Evolutionary conservation across 2,329 filamentous ascomycete genomes (phyloP).

Genomic region (Coccinonectria pachysandricola): DNA sequence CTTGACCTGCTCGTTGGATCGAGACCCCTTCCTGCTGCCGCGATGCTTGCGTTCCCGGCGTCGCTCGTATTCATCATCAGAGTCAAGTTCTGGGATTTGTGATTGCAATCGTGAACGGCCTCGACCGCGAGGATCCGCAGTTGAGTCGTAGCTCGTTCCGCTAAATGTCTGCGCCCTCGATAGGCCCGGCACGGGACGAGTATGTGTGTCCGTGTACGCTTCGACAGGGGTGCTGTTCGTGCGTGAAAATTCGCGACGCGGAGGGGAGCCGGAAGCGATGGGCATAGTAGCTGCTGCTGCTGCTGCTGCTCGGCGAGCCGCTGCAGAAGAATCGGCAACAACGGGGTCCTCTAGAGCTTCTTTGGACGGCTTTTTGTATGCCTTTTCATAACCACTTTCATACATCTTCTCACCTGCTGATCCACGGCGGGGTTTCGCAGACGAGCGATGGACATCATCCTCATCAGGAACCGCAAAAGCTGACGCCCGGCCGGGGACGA

Average conservation of each 20-base stretch:
- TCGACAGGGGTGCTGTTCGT: no score
- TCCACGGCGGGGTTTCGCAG: conserved; percentile 23
- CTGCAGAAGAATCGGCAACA: conserved; percentile 20
- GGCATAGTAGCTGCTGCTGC: conserved; percentile 16
- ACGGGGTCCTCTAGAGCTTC: conserved; percentile 24
- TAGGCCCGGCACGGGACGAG: conserved; percentile 19
- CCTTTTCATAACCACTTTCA: no score
- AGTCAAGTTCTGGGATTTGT: conserved; percentile 26
- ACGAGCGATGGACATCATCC: conserved; percentile 23
- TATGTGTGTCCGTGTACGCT: conserved; percentile 17
- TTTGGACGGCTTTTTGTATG: conserved; percentile 21
- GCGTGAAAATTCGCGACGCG: no score
- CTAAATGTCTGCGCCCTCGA: conserved; percentile 26
- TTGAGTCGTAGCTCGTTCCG: conserved; percentile 13
- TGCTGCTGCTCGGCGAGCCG: conserved; percentile 19
- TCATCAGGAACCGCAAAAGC: conserved; percentile 22
- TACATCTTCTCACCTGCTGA: conserved; percentile 25
- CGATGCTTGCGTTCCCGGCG: conserved; percentile 26
- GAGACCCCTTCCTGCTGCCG: conserved; percentile 23
- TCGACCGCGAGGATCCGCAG: conserved; percentile 24
- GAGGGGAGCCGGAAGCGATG: conserved; percentile 23
- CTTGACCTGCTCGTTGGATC: conserved; percentile 14
- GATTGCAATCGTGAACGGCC: conserved; percentile 27
- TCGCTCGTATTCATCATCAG: conserved; percentile 25
- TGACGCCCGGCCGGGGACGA: conserved; percentile 15